Evolutionary conservation across 2,329 filamentous ascomycete species (phyloP).

Genomic region (Fusarium mexicanum): DNA sequence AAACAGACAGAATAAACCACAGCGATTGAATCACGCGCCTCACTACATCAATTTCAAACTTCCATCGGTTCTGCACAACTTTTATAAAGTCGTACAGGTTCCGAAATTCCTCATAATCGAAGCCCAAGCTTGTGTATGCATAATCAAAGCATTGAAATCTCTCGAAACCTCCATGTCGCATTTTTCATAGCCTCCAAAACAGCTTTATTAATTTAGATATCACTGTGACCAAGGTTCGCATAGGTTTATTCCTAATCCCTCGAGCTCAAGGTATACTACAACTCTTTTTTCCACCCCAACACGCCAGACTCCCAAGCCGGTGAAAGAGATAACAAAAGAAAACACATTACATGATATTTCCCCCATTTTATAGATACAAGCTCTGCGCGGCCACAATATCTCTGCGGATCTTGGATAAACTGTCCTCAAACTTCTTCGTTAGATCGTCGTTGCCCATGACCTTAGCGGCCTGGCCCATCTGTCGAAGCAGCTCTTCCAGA

Average conservation of each 20-base stretch:
- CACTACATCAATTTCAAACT: too few relatives aligned
- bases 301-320: slow-evolving; percentile 41
- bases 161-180: too few relatives aligned
- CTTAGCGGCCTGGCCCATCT: slow-evolving; percentile 95
- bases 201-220: slow-evolving; percentile 25
- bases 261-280: slow-evolving; percentile 16
- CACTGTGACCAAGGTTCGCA: slow-evolving; percentile 20
- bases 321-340: slow-evolving; percentile 35
- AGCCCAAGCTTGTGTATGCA: background rate
- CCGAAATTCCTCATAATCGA: too few relatives aligned
- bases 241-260: slow-evolving; percentile 33
- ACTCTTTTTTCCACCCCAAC: slow-evolving; percentile 29
- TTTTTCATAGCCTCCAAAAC: background rate
- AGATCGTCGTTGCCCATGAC: slow-evolving; percentile 98
- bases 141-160: rapidly evolving
- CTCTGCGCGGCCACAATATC: slow-evolving; percentile 97
- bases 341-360: slow-evolving; percentile 19
- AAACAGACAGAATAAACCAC: background rate
- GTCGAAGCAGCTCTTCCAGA: slow-evolving; percentile 90
- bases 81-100: too few relatives aligned
- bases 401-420: slow-evolving; percentile 84
- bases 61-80: too few relatives aligned
- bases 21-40: background rate
- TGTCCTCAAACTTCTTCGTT: slow-evolving; percentile 89
- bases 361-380: slow-evolving; percentile 75